These are phyloP conservation scores for Xylariaceae sp. DNA, from an alignment of 2,329 filamentous ascomycete genomes.

Conservation along the genomic window DNA sequence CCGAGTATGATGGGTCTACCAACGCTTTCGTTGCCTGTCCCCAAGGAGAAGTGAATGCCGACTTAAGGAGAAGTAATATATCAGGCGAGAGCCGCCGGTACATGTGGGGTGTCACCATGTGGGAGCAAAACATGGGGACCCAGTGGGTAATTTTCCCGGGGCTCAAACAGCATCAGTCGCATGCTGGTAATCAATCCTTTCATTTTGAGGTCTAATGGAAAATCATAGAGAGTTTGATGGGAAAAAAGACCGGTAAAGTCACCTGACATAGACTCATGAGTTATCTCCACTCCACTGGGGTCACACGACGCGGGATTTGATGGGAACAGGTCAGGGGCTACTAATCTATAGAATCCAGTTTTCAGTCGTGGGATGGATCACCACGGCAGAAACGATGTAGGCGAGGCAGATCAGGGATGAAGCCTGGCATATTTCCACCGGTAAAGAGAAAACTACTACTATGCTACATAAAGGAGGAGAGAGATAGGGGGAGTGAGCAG, in stretches of 20 bases:
- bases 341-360: background rate
- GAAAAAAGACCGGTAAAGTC: background rate
- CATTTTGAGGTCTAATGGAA: constrained; percentile 1
- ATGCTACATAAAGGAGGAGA: background rate
- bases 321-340: background rate
- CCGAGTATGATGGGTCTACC: constrained; percentile 33
- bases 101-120: background rate
- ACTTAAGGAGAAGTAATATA: background rate
- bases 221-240: background rate
- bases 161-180: background rate
- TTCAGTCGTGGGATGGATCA: background rate
- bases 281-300: background rate
- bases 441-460: background rate
- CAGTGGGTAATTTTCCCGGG: background rate
- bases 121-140: background rate
- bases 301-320: background rate
- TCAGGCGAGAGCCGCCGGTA: background rate
- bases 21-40: constrained; percentile 25
- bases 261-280: background rate
- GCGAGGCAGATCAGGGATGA: background rate
- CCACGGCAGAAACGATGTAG: background rate
- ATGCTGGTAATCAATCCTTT: constrained; percentile 1
- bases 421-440: background rate
- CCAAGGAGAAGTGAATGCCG: constrained; percentile 10
- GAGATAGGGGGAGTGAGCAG: background rate